Percentiles rank a stretch among this genome's conserved stretches.
These are phyloP conservation scores for Naganishia cerealis DNA, from an alignment of 1,284 basidiomycete genomes.

Conservation along the genomic window DNA sequence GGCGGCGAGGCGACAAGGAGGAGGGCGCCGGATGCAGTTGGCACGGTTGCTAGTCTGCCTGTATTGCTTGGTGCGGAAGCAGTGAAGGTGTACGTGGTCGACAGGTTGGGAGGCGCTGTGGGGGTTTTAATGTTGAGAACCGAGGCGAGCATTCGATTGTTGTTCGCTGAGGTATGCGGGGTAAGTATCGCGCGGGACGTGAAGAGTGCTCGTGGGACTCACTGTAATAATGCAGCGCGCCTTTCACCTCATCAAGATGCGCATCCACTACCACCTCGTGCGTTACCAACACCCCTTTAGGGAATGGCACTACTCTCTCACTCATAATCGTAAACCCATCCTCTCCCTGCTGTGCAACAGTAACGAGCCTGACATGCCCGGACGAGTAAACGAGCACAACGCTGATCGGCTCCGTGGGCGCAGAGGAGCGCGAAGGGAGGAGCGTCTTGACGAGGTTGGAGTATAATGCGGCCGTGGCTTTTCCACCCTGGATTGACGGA, in stretches of 20 bases:
- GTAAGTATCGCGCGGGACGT: neutral
- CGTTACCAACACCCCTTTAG: conserved; percentile 17
- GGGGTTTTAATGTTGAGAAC: conserved; percentile 18
- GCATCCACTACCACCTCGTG: conserved; percentile 25
- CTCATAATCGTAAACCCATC: conserved; percentile 6
- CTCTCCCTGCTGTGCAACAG: conserved; percentile 6
- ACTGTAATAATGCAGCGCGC: conserved; percentile 24
- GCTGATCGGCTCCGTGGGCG: conserved; percentile 10
- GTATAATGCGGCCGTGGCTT: conserved; percentile 9
- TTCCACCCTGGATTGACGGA: conserved; percentile 8
- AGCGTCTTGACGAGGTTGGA: conserved; percentile 25
- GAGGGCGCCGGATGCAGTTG: conserved; percentile 30
- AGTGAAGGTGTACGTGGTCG: conserved; percentile 21
- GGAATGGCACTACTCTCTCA: conserved; percentile 14
- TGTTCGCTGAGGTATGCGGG: neutral
- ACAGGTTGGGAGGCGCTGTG: conserved; percentile 6
- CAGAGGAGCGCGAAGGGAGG: conserved; percentile 7
- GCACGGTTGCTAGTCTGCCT: conserved; percentile 18
- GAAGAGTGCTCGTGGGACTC: neutral
- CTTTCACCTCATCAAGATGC: conserved; percentile 22
- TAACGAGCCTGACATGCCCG: conserved; percentile 17
- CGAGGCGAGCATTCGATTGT: conserved; percentile 26
- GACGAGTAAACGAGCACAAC: conserved; percentile 23
- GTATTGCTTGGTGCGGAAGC: neutral
- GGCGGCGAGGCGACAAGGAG: conserved; percentile 21